phyloP scores from a whole-genome alignment of 2,329 filamentous ascomycete species.

The Penicillium brevicompactum region DNA sequence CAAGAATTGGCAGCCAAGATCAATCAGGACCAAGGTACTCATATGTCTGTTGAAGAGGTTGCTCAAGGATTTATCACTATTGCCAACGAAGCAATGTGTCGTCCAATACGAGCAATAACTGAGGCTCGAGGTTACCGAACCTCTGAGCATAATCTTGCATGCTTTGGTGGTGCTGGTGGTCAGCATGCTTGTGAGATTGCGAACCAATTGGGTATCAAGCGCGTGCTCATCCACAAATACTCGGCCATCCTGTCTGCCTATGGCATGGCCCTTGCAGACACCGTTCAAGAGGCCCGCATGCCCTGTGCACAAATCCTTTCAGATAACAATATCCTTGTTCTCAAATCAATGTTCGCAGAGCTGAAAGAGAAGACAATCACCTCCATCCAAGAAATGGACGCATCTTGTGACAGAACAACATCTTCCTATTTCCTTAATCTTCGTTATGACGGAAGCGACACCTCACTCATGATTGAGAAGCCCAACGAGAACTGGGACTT shows the following conservation, averaged over 20 bases:
- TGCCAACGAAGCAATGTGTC: constrained; percentile 87
- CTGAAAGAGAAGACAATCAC: constrained; percentile 41
- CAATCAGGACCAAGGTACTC: no score
- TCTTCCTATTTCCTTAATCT: constrained; percentile 66
- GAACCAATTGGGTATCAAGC: constrained; percentile 74
- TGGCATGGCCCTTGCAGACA: constrained; percentile 87
- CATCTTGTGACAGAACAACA: no score
- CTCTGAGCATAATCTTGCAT: constrained; percentile 79
- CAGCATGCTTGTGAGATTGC: constrained; percentile 93
- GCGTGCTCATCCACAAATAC: constrained; percentile 82
- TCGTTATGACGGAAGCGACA: constrained; percentile 37
- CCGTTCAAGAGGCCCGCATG: constrained; percentile 74
- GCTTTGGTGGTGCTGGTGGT: constrained; percentile 85
- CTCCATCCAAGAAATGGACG: no score
- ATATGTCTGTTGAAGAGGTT: constrained; percentile 64
- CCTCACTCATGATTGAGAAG: constrained; percentile 39
- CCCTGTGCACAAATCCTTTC: constrained; percentile 19
- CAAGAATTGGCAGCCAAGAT: no score
- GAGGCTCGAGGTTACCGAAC: constrained; percentile 89
- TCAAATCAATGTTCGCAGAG: constrained; percentile 34
- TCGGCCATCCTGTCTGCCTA: constrained; percentile 89
- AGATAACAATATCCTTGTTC: no score
- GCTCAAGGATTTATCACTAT: constrained; percentile 88
- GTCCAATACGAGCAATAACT: constrained; percentile 81
- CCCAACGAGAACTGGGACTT: constrained; percentile 75